Conservation (phyloP, 140 eudicot genomes). For the Anethum foeniculum region DNA sequence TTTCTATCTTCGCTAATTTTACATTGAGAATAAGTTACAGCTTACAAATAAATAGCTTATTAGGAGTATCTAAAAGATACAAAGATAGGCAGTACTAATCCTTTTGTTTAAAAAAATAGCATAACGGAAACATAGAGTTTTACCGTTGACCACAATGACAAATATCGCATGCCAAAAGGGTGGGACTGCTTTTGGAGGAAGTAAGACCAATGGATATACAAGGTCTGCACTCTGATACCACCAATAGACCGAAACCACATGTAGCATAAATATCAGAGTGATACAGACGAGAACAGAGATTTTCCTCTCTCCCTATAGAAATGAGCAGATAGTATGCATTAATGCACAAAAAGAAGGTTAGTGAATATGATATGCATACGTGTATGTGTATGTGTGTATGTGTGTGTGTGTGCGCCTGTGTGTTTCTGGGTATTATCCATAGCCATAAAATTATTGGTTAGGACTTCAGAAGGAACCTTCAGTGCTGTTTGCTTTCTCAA, state of each 20-base stretch:
- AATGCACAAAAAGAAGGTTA: not conserved
- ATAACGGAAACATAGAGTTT: not conserved
- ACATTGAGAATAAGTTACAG: not conserved
- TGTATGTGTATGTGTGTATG: not conserved
- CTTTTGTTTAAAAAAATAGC: not conserved
- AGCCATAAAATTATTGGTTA: not conserved
- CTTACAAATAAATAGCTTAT: not conserved
- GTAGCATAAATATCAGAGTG: conserved; percentile 32
- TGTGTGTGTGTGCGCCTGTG: not conserved
- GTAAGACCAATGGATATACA: conserved; percentile 39
- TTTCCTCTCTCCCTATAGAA: conserved; percentile 47
- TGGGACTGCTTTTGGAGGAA: conserved; percentile 45
- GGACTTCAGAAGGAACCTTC: conserved; percentile 23
- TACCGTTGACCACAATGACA: conserved; percentile 49
- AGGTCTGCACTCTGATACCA: conserved; percentile 43
- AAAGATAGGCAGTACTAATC: not conserved
- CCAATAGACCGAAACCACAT: conserved; percentile 37
- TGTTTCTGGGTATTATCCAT: not conserved
- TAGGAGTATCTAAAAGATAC: not conserved
- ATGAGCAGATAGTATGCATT: conserved; percentile 13
- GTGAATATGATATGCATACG: not conserved
- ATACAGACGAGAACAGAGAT: conserved; percentile 32
- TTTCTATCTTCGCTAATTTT: not conserved
- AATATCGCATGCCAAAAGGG: conserved; percentile 51
- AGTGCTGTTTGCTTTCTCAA: conserved; percentile 46